Conservation (phyloP, 257 asterid genomes). For the Verbena officinalis region DNA sequence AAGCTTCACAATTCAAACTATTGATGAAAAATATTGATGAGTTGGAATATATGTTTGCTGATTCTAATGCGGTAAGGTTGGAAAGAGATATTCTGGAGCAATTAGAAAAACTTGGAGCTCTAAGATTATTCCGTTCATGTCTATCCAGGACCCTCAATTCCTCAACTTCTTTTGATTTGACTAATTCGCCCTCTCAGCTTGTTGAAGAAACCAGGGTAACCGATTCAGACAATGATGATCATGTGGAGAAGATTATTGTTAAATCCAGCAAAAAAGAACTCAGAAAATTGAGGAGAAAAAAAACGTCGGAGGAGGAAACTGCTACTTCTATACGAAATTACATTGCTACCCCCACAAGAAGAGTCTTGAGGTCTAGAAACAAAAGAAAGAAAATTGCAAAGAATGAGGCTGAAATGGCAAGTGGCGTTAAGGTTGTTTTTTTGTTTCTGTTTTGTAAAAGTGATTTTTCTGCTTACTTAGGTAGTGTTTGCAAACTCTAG, state of each 20-base stretch:
- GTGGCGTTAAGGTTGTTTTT: conserved; percentile 79
- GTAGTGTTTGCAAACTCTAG: no score
- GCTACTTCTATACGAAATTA: conserved; percentile 17
- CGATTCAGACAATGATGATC: conserved; percentile 34
- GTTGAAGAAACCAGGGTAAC: conserved; percentile 37
- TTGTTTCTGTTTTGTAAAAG: conserved; percentile 15
- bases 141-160: conserved; percentile 49
- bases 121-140: conserved; percentile 62
- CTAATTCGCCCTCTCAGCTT: conserved; percentile 38
- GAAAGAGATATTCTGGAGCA: conserved; percentile 77
- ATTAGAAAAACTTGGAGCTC: conserved; percentile 76
- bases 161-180: conserved; percentile 30
- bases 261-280: conserved; percentile 60
- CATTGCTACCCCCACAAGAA: conserved; percentile 33
- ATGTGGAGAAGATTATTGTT: conserved; percentile 41
- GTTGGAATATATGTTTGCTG: conserved; percentile 67
- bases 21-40: conserved; percentile 69
- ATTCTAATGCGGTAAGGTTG: conserved; percentile 50
- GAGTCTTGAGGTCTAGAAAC: conserved; percentile 36
- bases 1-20: conserved; percentile 52
- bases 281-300: conserved; percentile 59
- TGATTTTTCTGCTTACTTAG: conserved; percentile 26
- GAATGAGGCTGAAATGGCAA: conserved; percentile 79
- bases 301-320: conserved; percentile 32
- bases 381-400: conserved; percentile 53